Conservation (phyloP, 2,329 filamentous ascomycete species). For the Cytospora schulzeri region DNA sequence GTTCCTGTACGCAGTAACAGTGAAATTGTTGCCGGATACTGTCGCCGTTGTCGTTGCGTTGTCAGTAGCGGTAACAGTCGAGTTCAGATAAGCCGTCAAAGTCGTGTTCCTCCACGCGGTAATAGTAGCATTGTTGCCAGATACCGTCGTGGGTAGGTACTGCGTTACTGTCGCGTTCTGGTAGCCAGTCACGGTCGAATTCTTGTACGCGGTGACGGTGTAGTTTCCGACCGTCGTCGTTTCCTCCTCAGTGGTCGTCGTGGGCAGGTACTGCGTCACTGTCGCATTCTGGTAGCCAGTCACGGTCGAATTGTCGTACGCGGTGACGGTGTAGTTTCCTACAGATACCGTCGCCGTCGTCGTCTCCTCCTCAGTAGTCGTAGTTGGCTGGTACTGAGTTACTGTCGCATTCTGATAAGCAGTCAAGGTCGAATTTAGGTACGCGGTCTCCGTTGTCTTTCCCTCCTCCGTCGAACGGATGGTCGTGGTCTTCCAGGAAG, state of each 20-base stretch:
- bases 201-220: background rate
- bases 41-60: background rate
- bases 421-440: conserved; percentile 14
- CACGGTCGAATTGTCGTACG: background rate
- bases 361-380: background rate
- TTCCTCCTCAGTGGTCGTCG: background rate
- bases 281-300: background rate
- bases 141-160: too few species aligned
- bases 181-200: background rate
- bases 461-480: conserved; percentile 10
- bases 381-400: background rate
- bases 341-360: background rate
- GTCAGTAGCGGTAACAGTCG: background rate
- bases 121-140: too few species aligned
- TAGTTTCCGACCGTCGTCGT: background rate
- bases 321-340: background rate
- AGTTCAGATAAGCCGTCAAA: background rate
- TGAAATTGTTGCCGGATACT: background rate
- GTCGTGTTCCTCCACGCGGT: conserved; percentile 13
- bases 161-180: background rate
- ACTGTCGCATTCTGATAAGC: conserved; percentile 2
- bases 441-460: conserved; percentile 17
- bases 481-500: conserved; percentile 13
- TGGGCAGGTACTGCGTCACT: too few species aligned
- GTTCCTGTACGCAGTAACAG: background rate